Evolutionary conservation across 2,329 filamentous ascomycete species (phyloP), one percentile per base, ranked within the genome.

Genomic region (Colletotrichum sp.): DNA sequence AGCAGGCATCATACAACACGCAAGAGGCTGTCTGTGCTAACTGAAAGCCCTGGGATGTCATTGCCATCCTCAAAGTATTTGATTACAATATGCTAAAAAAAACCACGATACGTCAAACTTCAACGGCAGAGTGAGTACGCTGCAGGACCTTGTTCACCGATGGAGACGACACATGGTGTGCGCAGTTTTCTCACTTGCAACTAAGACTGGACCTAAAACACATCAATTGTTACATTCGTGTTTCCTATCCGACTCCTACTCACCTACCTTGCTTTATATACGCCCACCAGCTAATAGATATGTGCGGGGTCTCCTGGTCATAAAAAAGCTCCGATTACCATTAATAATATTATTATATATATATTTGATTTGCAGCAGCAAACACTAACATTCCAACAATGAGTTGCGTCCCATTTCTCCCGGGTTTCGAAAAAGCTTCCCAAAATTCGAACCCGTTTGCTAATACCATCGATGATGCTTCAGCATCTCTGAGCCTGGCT

Each of bases 51-150:
- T n/a, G 18, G 18, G 2, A 4, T 49, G 0, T n/a, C 39, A n/a
- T n/a, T n/a, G 3, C 3, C 39, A n/a, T 49, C 9, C 18, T 7
- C 9, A 49, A 49, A 49, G 3, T 49, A 0, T n/a, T 49, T n/a
- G 18, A 49, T 3, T 49, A 49, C 9, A 12, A n/a, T 49, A 49
- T 2, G 18, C 18, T 1, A 2, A 4, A 12, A 4, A 12, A 1
- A n/a, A n/a, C 3, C 0, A 12, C 18, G 18, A 49, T 12, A 2
- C 18, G 18, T 49, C 39, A n/a, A 49, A n/a, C 0, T 0, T 6
- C 9, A 0, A 12, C 39, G 39, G 18, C 5, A n/a, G n/a, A n/a
- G n/a, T n/a, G n/a, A n/a, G 8, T 12, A n/a, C 18, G 5, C 3
- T n/a, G 18, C 5, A n/a, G 0, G 39, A 49, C 18, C 18, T n/a